Evolutionary conservation across 1,139 yeast species (phyloP).

Genomic region (Blastobotrys buckinghamii): DNA sequence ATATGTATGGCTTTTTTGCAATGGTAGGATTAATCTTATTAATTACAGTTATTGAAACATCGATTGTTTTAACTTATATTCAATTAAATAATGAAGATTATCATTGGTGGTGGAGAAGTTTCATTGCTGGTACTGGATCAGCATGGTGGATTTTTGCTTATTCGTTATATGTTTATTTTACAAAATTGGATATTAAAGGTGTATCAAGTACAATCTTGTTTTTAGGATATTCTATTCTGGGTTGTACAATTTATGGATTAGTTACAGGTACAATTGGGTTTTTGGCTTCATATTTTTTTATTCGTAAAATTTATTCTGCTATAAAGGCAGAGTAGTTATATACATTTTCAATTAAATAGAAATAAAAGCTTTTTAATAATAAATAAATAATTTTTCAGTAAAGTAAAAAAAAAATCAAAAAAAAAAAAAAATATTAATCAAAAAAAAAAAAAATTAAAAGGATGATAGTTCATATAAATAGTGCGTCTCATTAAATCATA

Average conservation of each 20-base stretch:
- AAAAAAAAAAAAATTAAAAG: not conserved
- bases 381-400: too few species aligned
- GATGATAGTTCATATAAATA: not conserved
- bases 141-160: conserved; percentile 66
- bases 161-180: conserved; percentile 59
- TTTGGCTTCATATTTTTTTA: conserved; percentile 55
- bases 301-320: conserved; percentile 52
- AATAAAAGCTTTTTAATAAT: too few species aligned
- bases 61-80: conserved; percentile 65
- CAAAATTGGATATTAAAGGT: conserved; percentile 37
- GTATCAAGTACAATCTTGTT: conserved; percentile 65
- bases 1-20: conserved; percentile 72
- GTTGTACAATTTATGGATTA: conserved; percentile 57
- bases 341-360: not conserved
- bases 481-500: too few species aligned
- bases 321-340: conserved; percentile 45
- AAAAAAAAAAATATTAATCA: not conserved
- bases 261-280: conserved; percentile 76
- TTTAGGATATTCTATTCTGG: conserved; percentile 64
- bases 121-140: conserved; percentile 63
- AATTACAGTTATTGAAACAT: conserved; percentile 62
- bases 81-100: conserved; percentile 58
- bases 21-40: conserved; percentile 54
- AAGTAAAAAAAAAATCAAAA: not conserved
- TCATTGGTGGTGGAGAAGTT: conserved; percentile 82